Percentiles rank a stretch among this genome's conserved stretches.
Evolutionary conservation across 148 eudicot species (phyloP).

Genomic region (Salicornia ramosissima): DNA sequence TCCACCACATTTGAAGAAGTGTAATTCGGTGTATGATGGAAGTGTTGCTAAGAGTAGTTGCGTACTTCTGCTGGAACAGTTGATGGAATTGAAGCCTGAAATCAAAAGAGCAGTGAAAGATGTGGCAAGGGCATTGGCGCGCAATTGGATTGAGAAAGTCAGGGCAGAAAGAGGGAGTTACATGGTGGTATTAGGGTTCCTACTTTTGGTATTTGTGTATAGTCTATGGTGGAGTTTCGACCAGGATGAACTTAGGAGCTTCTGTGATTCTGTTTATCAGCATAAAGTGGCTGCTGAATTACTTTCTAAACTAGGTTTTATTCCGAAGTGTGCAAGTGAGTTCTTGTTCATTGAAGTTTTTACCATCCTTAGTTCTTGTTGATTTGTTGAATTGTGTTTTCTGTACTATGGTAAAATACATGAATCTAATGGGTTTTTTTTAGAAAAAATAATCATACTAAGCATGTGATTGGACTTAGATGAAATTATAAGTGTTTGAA

Average conservation of each 20-base stretch:
- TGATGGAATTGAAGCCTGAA: conserved; percentile 11
- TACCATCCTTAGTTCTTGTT: background rate
- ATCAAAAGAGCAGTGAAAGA: conserved; percentile 6
- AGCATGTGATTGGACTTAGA: background rate
- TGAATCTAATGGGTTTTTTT: background rate
- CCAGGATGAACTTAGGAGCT: conserved; percentile 5
- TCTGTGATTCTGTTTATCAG: conserved; percentile 1
- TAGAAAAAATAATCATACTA: background rate
- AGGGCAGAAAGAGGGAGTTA: background rate
- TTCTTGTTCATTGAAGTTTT: background rate
- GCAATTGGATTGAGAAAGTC: conserved; percentile 5
- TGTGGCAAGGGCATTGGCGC: conserved; percentile 9
- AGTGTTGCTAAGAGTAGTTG: conserved; percentile 12
- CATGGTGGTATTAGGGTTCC: conserved; percentile 8
- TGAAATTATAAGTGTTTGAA: background rate
- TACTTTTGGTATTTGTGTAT: conserved; percentile 4
- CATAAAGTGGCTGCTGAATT: background rate
- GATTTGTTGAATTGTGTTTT: background rate
- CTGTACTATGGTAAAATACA: background rate
- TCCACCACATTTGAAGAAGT: conserved; percentile 12
- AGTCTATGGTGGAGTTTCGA: background rate
- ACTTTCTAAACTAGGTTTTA: background rate
- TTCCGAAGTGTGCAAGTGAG: background rate
- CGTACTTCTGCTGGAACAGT: conserved; percentile 15
- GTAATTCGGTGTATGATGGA: background rate